These are phyloP conservation scores for Scheffersomyces lignicola DNA, from an alignment of 1,139 yeast genomes.

Conservation along the genomic window DNA sequence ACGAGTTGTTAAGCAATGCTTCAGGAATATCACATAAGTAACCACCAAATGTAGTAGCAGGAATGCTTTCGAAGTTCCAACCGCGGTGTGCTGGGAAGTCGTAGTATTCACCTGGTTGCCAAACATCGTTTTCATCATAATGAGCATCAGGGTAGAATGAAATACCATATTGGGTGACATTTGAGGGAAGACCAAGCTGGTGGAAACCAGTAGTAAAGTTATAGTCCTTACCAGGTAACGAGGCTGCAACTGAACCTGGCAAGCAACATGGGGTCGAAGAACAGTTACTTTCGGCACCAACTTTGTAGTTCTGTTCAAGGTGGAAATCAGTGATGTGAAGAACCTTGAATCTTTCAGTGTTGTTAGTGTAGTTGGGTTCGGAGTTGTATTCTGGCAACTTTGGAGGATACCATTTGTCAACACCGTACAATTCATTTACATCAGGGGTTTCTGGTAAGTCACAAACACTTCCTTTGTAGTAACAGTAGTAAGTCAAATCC, in stretches of 20 bases:
- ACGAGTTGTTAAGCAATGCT: conserved; percentile 53
- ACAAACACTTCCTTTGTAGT: conserved; percentile 27
- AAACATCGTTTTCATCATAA: conserved; percentile 34
- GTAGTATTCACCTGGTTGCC: conserved; percentile 40
- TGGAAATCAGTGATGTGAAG: conserved; percentile 69
- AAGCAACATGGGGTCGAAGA: conserved; percentile 51
- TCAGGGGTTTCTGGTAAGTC: conserved; percentile 30
- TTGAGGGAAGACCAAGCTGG: conserved; percentile 13
- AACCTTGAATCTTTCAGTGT: conserved; percentile 49
- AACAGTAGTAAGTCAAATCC: conserved; percentile 37
- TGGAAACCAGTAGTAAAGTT: conserved; percentile 32
- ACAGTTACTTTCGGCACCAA: conserved; percentile 65
- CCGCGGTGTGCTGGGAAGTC: conserved; percentile 39
- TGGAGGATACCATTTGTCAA: conserved; percentile 33
- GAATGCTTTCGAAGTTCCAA: conserved; percentile 41
- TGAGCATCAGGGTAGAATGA: conserved; percentile 14
- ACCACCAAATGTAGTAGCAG: conserved; percentile 62
- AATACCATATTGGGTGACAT: conserved; percentile 24
- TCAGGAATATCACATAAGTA: conserved; percentile 69
- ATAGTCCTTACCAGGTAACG: conserved; percentile 25
- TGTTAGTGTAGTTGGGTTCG: conserved; percentile 26
- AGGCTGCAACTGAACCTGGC: conserved; percentile 35
- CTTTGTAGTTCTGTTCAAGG: conserved; percentile 53
- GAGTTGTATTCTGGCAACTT: conserved; percentile 23
- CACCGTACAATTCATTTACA: conserved; percentile 23